These are phyloP conservation scores for Bromus sterilis DNA, from an alignment of 176 grass and related monocot species.

Conservation along the genomic window DNA sequence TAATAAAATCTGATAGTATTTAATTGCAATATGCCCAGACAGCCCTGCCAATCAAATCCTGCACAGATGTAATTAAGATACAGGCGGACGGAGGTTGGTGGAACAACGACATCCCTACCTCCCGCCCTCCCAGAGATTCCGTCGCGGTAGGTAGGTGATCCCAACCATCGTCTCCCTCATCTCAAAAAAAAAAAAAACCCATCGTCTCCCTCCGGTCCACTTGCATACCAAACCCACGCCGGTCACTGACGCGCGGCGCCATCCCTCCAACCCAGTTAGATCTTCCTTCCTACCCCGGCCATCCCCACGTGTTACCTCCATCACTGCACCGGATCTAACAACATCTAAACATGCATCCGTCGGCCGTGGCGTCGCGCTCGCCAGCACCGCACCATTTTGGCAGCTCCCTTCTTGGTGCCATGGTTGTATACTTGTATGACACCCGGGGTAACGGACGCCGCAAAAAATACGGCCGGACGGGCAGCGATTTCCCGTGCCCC, in stretches of 20 bases:
- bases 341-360: constrained; percentile 12
- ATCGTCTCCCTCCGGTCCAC: neutral
- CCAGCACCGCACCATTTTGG: neutral
- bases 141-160: too few species aligned
- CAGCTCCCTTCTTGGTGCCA: neutral
- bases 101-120: too few species aligned
- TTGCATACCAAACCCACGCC: neutral
- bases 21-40: too few species aligned
- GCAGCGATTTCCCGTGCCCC: neutral
- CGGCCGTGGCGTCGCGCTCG: constrained; percentile 5
- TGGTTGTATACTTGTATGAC: too few species aligned
- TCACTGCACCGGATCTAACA: neutral
- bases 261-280: too few species aligned
- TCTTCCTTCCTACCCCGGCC: neutral
- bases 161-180: too few species aligned
- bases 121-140: too few species aligned
- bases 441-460: constrained; percentile 6
- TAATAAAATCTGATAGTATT: too few species aligned
- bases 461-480: neutral
- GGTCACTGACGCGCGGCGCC: constrained; percentile 11
- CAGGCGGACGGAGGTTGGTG: too few species aligned
- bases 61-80: too few species aligned
- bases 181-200: too few species aligned
- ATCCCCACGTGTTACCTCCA: constrained; percentile 16
- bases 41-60: too few species aligned